Percentiles rank a stretch among this genome's conserved stretches.
Conservation (phyloP, 805 yeast species). For the Wickerhamiella allomyrinae region DNA sequence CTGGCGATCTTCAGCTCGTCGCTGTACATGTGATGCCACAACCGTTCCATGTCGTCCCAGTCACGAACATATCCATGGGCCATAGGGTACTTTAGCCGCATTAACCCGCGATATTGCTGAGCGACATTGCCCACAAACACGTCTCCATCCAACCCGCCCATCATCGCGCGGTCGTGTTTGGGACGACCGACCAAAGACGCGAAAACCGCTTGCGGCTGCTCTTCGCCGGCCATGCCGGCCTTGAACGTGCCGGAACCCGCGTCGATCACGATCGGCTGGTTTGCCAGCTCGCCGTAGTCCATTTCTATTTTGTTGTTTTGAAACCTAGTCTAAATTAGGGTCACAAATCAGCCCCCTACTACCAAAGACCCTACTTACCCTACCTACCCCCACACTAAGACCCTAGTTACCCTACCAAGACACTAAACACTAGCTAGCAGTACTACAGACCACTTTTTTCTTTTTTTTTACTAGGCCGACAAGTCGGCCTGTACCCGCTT, state of each 20-base stretch:
- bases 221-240: conserved; percentile 90
- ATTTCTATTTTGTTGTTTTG: background rate
- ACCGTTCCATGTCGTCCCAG: conserved; percentile 75
- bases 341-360: too few relatives aligned
- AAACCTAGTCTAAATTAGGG: too few relatives aligned
- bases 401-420: too few relatives aligned
- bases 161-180: conserved; percentile 72
- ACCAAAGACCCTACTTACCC: too few relatives aligned
- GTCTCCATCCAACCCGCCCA: conserved; percentile 51
- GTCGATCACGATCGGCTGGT: conserved; percentile 67
- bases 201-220: conserved; percentile 51
- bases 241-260: conserved; percentile 71
- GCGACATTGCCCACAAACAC: conserved; percentile 65
- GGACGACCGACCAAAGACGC: conserved; percentile 67
- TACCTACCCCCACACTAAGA: too few relatives aligned
- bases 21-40: conserved; percentile 59
- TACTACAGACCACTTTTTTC: too few relatives aligned
- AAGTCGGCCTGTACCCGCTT: too few relatives aligned
- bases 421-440: too few relatives aligned
- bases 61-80: conserved; percentile 63
- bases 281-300: conserved; percentile 28
- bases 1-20: conserved; percentile 42
- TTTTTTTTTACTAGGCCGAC: too few relatives aligned
- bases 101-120: conserved; percentile 62
- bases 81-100: conserved; percentile 57